Evolutionary conservation across 2,329 filamentous ascomycete genomes (phyloP).

Genomic region (Cladophialophora immunda): DNA sequence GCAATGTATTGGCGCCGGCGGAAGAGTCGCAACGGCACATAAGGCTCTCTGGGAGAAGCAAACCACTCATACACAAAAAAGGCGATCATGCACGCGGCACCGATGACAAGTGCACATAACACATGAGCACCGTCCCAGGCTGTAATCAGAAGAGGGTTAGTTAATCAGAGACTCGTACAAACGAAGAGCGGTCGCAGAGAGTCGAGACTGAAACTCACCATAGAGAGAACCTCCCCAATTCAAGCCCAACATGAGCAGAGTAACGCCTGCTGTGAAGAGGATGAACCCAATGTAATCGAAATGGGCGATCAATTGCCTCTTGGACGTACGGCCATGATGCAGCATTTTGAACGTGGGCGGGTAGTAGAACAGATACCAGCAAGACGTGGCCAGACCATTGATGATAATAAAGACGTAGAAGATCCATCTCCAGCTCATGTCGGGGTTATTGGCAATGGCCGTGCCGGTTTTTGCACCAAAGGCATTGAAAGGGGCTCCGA

Average conservation of each 20-base stretch:
- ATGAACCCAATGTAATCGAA: slow-evolving; percentile 59
- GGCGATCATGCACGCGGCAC: no score
- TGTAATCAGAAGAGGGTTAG: no score
- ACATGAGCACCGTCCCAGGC: no score
- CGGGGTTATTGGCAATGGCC: slow-evolving; percentile 50
- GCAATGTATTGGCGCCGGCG: no score
- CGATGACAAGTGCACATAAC: no score
- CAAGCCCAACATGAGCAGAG: slow-evolving; percentile 53
- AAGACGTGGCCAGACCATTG: slow-evolving; percentile 50
- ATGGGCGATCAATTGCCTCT: slow-evolving; percentile 50
- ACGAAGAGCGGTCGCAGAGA: no score
- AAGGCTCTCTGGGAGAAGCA: no score
- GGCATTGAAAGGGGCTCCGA: slow-evolving; percentile 44
- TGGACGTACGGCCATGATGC: slow-evolving; percentile 44
- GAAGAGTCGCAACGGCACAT: no score
- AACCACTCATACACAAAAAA: no score
- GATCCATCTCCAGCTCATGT: slow-evolving; percentile 55
- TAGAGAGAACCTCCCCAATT: slow-evolving; percentile 48
- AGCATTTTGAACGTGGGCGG: slow-evolving; percentile 58
- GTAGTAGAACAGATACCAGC: slow-evolving; percentile 58
- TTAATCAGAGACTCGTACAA: no score
- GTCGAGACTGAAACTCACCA: no score
- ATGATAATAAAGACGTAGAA: slow-evolving; percentile 61
- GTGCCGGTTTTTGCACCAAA: slow-evolving; percentile 57
- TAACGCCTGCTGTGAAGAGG: slow-evolving; percentile 52